Evolutionary conservation across 78 protist genomes (phyloP).

Genomic region (Dictyostelium brefeldianum): DNA sequence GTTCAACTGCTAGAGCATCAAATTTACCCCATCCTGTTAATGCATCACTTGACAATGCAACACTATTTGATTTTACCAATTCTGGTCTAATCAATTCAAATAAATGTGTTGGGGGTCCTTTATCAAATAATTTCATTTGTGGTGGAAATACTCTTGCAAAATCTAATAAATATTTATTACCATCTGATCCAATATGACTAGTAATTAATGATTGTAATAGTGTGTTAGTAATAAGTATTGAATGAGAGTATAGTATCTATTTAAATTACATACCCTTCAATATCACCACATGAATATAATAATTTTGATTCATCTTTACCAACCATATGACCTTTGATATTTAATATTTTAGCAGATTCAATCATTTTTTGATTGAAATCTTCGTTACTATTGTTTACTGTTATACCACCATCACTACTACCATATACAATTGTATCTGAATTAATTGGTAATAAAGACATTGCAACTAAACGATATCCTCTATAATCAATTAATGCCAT

Average conservation of each 20-base stretch:
- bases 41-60: constrained; percentile 67
- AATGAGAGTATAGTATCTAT: too few relatives aligned
- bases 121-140: constrained; percentile 40
- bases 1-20: constrained; percentile 43
- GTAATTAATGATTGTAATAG: too few relatives aligned
- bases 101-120: constrained; percentile 23
- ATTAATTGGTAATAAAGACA: constrained; percentile 76
- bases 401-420: constrained; percentile 83
- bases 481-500: constrained; percentile 87
- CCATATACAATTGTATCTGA: constrained; percentile 77
- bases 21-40: constrained; percentile 82
- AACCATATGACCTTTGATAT: constrained; percentile 77
- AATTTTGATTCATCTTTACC: constrained; percentile 53
- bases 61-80: constrained; percentile 47
- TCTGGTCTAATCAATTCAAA: constrained; percentile 71
- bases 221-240: too few relatives aligned
- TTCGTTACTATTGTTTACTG: constrained; percentile 52
- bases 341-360: constrained; percentile 40
- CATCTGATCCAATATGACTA: constrained; percentile 75
- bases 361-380: constrained; percentile 69
- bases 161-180: constrained; percentile 62
- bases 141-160: constrained; percentile 87
- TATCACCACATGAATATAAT: constrained; percentile 73
- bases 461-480: constrained; percentile 84
- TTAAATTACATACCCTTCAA: constrained; percentile 62